phyloP scores from a whole-genome alignment of 1,284 basidiomycete genomes.

The Ceratorhiza oryzae-sativae region DNA sequence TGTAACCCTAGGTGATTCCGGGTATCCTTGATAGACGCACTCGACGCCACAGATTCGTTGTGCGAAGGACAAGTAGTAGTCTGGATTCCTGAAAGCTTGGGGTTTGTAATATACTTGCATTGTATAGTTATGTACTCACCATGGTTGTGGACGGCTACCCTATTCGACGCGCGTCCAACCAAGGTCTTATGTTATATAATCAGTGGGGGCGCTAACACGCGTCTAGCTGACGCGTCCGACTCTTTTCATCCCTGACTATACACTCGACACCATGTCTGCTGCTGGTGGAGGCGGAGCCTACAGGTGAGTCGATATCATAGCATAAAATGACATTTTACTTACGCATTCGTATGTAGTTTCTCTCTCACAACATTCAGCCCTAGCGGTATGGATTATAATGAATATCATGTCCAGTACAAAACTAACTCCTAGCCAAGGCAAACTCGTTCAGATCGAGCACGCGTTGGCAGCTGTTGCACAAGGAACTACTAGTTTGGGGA shows the following conservation, averaged over 20 bases:
- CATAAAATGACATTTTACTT: constrained; percentile 20
- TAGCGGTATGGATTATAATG: constrained; percentile 72
- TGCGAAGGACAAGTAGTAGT: constrained; percentile 69
- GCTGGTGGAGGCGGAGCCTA: constrained; percentile 70
- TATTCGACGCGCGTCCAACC: constrained; percentile 34
- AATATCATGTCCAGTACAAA: neutral
- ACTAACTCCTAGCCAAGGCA: constrained; percentile 1
- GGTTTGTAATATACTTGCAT: neutral
- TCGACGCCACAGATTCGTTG: constrained; percentile 54
- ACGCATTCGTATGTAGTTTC: constrained; percentile 67
- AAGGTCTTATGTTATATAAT: constrained; percentile 19
- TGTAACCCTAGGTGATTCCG: constrained; percentile 77
- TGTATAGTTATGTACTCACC: neutral
- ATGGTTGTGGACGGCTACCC: constrained; percentile 2
- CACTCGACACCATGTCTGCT: constrained; percentile 29
- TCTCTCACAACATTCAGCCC: constrained; percentile 99
- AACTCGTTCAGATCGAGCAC: constrained; percentile 98
- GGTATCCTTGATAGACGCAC: constrained; percentile 72
- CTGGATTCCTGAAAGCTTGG: constrained; percentile 22
- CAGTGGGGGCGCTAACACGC: constrained; percentile 5
- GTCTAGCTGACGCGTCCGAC: constrained; percentile 36
- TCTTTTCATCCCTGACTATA: constrained; percentile 27
- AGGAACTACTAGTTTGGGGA: constrained; percentile 96
- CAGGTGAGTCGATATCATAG: constrained; percentile 58
- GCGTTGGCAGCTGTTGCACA: constrained; percentile 96